Evolutionary conservation across 148 eudicot genomes (phyloP), one percentile per base, ranked within the genome.

Genomic region (Amaranthus hypochondriacus): DNA sequence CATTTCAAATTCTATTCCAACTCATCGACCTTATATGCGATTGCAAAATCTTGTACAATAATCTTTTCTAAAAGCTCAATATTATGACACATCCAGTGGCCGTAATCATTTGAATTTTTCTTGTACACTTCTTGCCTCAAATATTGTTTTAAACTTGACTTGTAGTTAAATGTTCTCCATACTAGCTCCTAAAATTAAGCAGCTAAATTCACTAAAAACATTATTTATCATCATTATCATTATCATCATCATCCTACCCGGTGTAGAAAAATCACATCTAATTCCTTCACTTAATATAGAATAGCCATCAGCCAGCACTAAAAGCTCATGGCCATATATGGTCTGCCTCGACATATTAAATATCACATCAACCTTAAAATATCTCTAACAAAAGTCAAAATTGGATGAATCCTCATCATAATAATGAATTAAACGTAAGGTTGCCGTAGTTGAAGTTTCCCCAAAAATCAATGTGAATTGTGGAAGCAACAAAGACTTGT

Each of bases 401-500:
- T 15, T 10, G 71, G 70, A 49, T 10, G 54, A 51, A 67, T 18
- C 39, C 28, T 8, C 9, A 9, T 49, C 50, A 67, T n/a, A 65
- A 28, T 28, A 66, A 55, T 14, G 51, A 67, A 56, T 43, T 7
- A 67, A 50, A 67, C 69, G 70, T 67, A 50, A 67, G 70, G 70
- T 55, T 67, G 70, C 70, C 70, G 70, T 50, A 48, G 68, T 68
- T 66, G 59, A 49, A 59, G 42, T 54, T 53, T 49, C 59, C 67
- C 50, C 44, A 58, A 39, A 48, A 58, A 12, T 28, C 49, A 76
- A 52, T 69, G 7, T 61, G 54, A 59, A 68, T 74, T 74, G 21
- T 42, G 49, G 73, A 66, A n/a, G 53, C 73, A 52, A 66, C 56
- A 66, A 72, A 66, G 12, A 28, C 46, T 48, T 51, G 2, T 28